Base-by-base conservation (phyloP, 176 grass and related monocot species). In the Cenchrus fungigraminus region DNA sequence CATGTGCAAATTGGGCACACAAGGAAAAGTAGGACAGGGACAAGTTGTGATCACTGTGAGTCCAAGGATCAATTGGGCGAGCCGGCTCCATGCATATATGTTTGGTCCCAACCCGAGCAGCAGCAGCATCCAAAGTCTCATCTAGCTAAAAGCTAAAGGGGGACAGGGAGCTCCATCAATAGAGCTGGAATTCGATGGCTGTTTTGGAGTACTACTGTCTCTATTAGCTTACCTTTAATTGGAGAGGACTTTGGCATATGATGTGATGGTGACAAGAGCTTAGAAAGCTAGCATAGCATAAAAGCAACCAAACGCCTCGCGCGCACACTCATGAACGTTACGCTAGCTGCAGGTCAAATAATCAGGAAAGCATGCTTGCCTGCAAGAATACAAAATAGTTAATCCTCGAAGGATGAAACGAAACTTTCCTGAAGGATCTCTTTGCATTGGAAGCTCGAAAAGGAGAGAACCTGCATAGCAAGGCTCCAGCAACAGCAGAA, bases 91-190 rank as follows among this genome's bases (percentile, higher is more conserved):
- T 86, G 25, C 25, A 25, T 25, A 25, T 25, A 25, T 25, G 80
- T 79, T 83, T 79, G 84, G 80, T 90, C 84, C 89, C 84, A 34
- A 47, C 49, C 80, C 40, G 84, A 47, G 57, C 80, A 47, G 84
- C 84, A 79, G 89, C 84, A 79, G 89, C 84, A 90, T 84, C 84
- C 84, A 87, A 90, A 87, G 85, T 84, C 85, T 62, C 80, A 29
- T 84, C 73, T 69, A 25, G 25, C 25, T 25, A 80, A 90, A 90
- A 87, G 85, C 76, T 70, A 22, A 89, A 89, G 83, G 85, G 64
- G 64, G 61, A 84, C 85, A 87, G 55, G 76, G 80, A 87, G 76
- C 69, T 91, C 85, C 80, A 91, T 87, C 85, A 84, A 76, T 87
- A 62, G 62, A 68, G 80, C 85, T 91, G 89, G 85, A 91, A 80